Evolutionary conservation across 2,329 filamentous ascomycete species (phyloP), one percentile per base, ranked within the genome.

Genomic region (Orbilia brochopaga): DNA sequence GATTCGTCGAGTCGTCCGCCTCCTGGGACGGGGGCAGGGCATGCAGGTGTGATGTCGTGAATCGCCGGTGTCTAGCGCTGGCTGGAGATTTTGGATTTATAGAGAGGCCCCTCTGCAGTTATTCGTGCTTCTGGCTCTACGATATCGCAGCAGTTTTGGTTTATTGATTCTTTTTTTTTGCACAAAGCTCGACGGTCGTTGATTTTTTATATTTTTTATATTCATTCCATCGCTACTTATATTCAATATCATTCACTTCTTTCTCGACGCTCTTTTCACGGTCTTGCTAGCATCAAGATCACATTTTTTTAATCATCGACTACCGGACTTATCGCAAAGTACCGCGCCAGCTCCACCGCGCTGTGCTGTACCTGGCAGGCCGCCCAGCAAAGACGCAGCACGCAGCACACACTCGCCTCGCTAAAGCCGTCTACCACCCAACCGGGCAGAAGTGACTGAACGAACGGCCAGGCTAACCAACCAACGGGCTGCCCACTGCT

Each of bases 341-440:
- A 42, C 37, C 37, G 11, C 10, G 6, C 15, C 23, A 51, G 46
- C 46, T 51, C 10, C 11, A 59, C 53, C 54, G 17, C 30, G 27
- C 44, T 40, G 57, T 60, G 35, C 58, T 58, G 65, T 69, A 55
- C 65, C 65, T 72, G 67, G 67, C 67, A 70, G 66, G 40, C 59
- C 58, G 24, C 46, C 51, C 58, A 42, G n/a, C 40, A 8, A 17
- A 8, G n/a, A 8, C 40, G 40, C 40, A 44, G 7, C 44, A 5
- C 27, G 27, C 44, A 48, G 13, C 3, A 52, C 30, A 58, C 66
- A 23, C 35, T 10, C 30, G 42, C 56, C 67, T 72, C 67, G 67
- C 67, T 72, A 72, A 72, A 64, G 60, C 67, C 67, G 67, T 72
- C 67, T 72, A 72, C 67, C 66, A 57, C 51, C 55, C 60, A 57